Evolutionary conservation across 225 moss, liverwort and hornwort genomes (phyloP), one percentile per base, ranked within the genome.

Genomic region (Straminergon stramineum): DNA sequence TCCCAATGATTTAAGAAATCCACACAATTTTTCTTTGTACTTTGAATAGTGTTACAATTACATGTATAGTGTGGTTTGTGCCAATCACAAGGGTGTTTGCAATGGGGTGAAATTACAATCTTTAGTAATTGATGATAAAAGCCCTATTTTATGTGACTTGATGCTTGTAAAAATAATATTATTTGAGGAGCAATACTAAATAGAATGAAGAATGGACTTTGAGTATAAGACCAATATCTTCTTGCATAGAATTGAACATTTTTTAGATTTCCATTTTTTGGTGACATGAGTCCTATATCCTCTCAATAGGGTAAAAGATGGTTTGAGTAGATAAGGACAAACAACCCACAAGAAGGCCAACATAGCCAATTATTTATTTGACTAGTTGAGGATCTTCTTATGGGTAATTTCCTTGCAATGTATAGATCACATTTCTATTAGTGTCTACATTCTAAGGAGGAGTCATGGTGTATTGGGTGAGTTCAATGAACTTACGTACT

Each of bases 271-370:
- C 3, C 9, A 22, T 9, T 52, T 52, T 75, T 52, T 13, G 4
- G 13, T 52, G 32, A 52, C 14, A 51, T 6, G 3, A 21, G 7
- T 8, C 5, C 14, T 7, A 34, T 5, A 52, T 20, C 21, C 13
- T 76, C 0, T 53, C 30, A 17, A 75, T 30, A 75, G 45, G 17
- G 1, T 17, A 28, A 48, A 30, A 30, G 6, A 4, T 45, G 18
- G 30, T 48, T 0, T 11, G 1, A 11, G 1, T 30, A 31, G 13
- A 48, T 1, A 30, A 30, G 0, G 28, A 31, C 11, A 75, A 31
- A 30, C 0, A 0, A 48, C 1, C 2, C 1, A 18, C 11, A 75
- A 19, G 3, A 11, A 31, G 1, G 19, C 4, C 75, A 48, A 11
- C 2, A 11, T 75, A 18, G 18, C 2, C 0, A 75, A 0, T 48